These are phyloP conservation scores for Amoebophrya sp. DNA, from an alignment of 169 alveolate species.

Conservation along the genomic window DNA sequence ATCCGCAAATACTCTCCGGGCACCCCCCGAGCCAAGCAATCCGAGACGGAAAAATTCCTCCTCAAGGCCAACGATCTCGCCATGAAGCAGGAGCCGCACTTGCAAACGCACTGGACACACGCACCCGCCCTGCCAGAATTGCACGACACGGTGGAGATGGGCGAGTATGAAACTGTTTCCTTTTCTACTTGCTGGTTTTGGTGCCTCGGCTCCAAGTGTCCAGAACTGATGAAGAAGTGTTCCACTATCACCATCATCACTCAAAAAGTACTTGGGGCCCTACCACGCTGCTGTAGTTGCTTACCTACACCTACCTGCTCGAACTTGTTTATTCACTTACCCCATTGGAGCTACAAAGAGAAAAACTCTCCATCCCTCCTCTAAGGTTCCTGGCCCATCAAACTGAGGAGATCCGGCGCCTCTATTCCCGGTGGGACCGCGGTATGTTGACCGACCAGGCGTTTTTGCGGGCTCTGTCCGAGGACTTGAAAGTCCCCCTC, in stretches of 20 bases:
- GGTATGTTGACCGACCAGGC: not conserved
- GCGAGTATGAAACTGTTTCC: too few relatives aligned
- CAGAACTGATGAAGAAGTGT: too few relatives aligned
- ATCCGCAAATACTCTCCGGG: not conserved
- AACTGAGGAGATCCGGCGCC: not conserved
- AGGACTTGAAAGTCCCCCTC: not conserved
- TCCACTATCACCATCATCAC: too few relatives aligned
- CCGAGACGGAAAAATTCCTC: not conserved
- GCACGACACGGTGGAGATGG: not conserved
- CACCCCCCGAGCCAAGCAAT: not conserved
- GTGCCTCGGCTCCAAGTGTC: too few relatives aligned
- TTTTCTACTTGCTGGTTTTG: too few relatives aligned
- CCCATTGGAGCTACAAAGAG: not conserved
- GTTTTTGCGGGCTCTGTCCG: not conserved
- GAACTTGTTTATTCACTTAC: too few relatives aligned
- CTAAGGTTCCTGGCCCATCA: not conserved
- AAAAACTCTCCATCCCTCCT: not conserved
- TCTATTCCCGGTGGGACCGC: not conserved
- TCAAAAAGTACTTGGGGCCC: too few relatives aligned
- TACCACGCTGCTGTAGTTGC: too few relatives aligned
- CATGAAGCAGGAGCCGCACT: too few relatives aligned
- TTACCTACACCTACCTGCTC: too few relatives aligned
- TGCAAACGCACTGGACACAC: too few relatives aligned
- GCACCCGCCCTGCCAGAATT: not conserved
- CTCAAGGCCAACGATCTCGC: not conserved